Percentiles rank a stretch among this genome's conserved stretches.
phyloP scores from a whole-genome alignment of 352 stramenopile species.

The Peronospora farinosa region DNA sequence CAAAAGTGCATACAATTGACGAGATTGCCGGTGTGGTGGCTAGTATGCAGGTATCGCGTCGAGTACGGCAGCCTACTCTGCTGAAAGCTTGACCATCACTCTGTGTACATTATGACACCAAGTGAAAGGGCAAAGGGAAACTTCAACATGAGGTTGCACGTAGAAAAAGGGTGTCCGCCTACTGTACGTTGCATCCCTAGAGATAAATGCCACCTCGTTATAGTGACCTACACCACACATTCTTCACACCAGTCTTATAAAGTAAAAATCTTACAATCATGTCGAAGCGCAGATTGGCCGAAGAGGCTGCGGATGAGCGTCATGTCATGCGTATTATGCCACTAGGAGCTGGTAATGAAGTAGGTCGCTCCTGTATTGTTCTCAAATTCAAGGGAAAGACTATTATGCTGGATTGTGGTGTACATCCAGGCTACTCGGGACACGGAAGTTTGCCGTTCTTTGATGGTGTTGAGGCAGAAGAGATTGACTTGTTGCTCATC shows the following conservation, averaged over 20 bases:
- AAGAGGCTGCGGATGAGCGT: slow-evolving; percentile 75
- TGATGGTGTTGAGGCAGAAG: slow-evolving; percentile 92
- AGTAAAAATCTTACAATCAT: slow-evolving; percentile 18
- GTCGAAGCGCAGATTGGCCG: slow-evolving; percentile 68
- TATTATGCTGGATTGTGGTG: slow-evolving; percentile 92
- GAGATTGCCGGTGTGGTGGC: slow-evolving; percentile 55
- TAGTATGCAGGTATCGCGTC: slow-evolving; percentile 52
- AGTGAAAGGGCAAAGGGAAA: not conserved
- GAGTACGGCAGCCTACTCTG: no score
- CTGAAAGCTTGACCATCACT: slow-evolving; percentile 10
- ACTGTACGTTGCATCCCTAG: no score
- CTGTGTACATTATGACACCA: slow-evolving; percentile 1
- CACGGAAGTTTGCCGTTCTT: slow-evolving; percentile 98
- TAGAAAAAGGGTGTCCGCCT: not conserved
- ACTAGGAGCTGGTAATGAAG: slow-evolving; percentile 97
- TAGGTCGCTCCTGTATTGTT: slow-evolving; percentile 98
- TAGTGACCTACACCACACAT: not conserved
- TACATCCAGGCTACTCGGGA: slow-evolving; percentile 91
- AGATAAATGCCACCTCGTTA: not conserved
- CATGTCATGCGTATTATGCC: slow-evolving; percentile 92
- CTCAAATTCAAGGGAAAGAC: slow-evolving; percentile 99
- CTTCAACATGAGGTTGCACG: slow-evolving; percentile 5
- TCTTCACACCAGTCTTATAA: not conserved
- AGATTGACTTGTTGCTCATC: slow-evolving; percentile 96
- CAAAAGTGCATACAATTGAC: slow-evolving; percentile 64